Base-by-base conservation (phyloP, 2,329 filamentous ascomycete species). In the Arthroderma sp. region DNA sequence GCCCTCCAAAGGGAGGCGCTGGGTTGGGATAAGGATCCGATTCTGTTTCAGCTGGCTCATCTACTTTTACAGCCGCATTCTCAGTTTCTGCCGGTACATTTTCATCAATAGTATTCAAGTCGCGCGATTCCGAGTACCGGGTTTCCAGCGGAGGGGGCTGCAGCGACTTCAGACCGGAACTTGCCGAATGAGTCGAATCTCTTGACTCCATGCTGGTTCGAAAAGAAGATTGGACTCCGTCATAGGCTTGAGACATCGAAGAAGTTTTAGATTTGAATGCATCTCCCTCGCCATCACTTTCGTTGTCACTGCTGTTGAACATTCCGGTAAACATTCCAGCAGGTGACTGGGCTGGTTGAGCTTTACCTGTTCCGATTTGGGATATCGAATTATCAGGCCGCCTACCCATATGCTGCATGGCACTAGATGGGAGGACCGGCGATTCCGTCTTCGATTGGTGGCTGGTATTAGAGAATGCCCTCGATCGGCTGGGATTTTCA, bases 1-100 rank as follows among this genome's bases (percentile, higher is more conserved):
- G 70, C 1, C 85, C 86, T 1, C 83, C 83, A 4, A 94, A 66
- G 0, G 85, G 93, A 0, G 88, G 87, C 0, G 87, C 94, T n/a
- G n/a, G n/a, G n/a, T n/a, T n/a, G n/a, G n/a, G n/a, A n/a, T n/a
- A n/a, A n/a, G n/a, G n/a, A 55, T 94, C 85, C 4, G 62, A 59
- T 44, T 44, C 29, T 27, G 3, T 32, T 9, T 39, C 11, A 6
- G 28, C 28, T 15, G 38, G 31, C 22, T 33, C 36, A 32, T 45
- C 40, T 15, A 36, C 9, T 9, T 15, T 22, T 8, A 51, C 46
- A 8, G 43, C 42, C 36, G 48, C 45, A n/a, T 48, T 38, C n/a
- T 32, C 46, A 2, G 37, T 10, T n/a, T 53, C 50, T 6, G 47
- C 45, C 36, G 43, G 41, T 42, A 56, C 57, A 31, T 57, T 57